Conservation (phyloP, 2,329 filamentous ascomycete genomes). For the Aureobasidium melanogenum region DNA sequence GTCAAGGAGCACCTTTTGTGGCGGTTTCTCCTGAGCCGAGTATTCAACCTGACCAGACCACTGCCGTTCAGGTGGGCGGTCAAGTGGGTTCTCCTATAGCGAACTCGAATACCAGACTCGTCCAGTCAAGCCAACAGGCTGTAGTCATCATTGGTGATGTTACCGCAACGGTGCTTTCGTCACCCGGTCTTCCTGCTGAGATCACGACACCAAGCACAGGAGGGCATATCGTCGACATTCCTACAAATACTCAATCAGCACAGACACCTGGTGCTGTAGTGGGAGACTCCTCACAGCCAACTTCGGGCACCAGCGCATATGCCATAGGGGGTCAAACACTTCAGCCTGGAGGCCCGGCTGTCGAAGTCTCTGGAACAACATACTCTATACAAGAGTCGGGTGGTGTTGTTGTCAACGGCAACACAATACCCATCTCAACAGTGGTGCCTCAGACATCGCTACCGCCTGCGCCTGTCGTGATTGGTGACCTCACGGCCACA, state of each 20-base stretch:
- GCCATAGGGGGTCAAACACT: not conserved
- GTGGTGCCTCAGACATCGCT: not conserved
- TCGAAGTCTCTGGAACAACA: not conserved
- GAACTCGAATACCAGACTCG: not conserved
- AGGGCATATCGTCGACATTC: not conserved
- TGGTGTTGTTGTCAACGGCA: not conserved
- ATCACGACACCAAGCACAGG: not conserved
- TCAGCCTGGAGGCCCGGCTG: not conserved
- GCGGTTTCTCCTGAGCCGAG: not conserved
- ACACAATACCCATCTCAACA: not conserved
- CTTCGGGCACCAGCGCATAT: not conserved
- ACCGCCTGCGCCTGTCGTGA: not conserved
- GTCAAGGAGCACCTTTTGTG: not conserved
- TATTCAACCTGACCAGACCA: not conserved
- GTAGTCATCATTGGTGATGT: not conserved
- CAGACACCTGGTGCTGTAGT: not conserved
- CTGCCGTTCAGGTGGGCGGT: not conserved
- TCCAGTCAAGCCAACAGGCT: not conserved
- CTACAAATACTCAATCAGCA: not conserved
- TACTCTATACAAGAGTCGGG: not conserved
- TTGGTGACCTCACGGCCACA: not conserved
- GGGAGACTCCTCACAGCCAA: not conserved
- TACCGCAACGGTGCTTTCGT: not conserved
- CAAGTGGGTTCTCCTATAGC: no score
- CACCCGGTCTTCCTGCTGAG: not conserved